phyloP scores from a whole-genome alignment of 768 basidiomycete genomes.

The Pleurotus ostreatus region DNA sequence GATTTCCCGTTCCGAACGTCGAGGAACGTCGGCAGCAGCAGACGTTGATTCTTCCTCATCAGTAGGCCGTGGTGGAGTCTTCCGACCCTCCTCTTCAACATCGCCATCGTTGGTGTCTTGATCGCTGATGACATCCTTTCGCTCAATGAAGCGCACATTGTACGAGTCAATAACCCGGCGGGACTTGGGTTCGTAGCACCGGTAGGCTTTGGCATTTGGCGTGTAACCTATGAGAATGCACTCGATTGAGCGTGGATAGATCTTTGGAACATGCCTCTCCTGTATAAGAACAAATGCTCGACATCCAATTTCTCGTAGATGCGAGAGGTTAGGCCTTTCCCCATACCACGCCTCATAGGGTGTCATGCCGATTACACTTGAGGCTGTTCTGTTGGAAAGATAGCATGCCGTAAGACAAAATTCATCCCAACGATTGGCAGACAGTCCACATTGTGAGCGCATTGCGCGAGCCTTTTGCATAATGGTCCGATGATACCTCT shows the following conservation, averaged over 20 bases:
- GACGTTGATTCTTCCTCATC: no score
- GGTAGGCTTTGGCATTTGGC: conserved; percentile 26
- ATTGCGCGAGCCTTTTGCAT: conserved; percentile 25
- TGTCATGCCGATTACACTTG: conserved; percentile 1
- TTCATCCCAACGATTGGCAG: conserved; percentile 21
- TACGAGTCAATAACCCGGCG: conserved; percentile 16
- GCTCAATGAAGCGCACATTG: conserved; percentile 23
- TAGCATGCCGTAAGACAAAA: not conserved
- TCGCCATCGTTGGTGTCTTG: not conserved
- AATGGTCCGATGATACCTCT: conserved; percentile 30
- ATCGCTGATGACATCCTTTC: not conserved
- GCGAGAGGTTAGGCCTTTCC: conserved; percentile 20
- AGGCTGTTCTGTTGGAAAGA: not conserved
- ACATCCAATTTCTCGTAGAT: conserved; percentile 29
- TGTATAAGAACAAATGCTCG: conserved; percentile 27
- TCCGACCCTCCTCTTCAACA: no score
- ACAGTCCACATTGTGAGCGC: conserved; percentile 18
- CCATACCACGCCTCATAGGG: conserved; percentile 20
- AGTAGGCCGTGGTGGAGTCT: no score
- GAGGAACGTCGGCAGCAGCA: no score
- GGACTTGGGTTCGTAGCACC: conserved; percentile 21
- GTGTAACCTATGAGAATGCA: conserved; percentile 36
- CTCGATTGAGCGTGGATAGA: conserved; percentile 18
- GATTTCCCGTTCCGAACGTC: not conserved
- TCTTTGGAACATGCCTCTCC: conserved; percentile 25